Evolutionary conservation across 805 yeast species (phyloP).

Genomic region (Yarrowia deformans): DNA sequence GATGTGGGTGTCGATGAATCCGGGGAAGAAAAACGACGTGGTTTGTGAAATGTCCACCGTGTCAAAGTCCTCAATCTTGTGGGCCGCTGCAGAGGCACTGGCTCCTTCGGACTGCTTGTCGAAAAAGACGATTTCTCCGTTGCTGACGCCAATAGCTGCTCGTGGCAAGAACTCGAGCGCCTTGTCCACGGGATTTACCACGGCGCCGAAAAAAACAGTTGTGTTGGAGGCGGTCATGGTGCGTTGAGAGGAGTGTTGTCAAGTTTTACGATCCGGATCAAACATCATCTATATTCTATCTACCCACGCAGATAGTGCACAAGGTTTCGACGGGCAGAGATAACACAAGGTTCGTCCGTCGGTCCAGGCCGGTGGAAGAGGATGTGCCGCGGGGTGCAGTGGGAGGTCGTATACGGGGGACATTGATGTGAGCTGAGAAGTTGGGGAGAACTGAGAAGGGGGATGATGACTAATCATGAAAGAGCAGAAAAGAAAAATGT

Average conservation of each 20-base stretch:
- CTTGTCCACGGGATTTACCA: conserved; percentile 25
- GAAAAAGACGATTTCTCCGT: conserved; percentile 61
- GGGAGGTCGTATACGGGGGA: too few species aligned
- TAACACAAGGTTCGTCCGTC: conserved; percentile 6
- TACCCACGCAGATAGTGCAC: conserved; percentile 6
- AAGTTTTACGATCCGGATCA: not conserved
- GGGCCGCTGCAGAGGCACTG: conserved; percentile 48
- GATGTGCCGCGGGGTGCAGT: not conserved
- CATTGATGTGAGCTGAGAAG: too few species aligned
- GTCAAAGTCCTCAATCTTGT: conserved; percentile 42
- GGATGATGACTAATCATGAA: too few species aligned
- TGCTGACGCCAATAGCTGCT: conserved; percentile 70
- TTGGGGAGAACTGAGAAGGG: too few species aligned
- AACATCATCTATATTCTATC: not conserved
- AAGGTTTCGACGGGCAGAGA: conserved; percentile 11
- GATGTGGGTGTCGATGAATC: conserved; percentile 81
- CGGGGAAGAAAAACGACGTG: conserved; percentile 72
- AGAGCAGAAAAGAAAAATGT: too few species aligned
- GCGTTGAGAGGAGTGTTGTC: not conserved
- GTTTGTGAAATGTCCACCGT: conserved; percentile 31
- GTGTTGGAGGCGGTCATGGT: conserved; percentile 6
- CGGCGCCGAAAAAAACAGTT: conserved; percentile 20
- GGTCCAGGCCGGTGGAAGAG: not conserved
- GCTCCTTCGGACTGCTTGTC: conserved; percentile 46
- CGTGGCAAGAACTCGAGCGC: conserved; percentile 61